Conservation (phyloP, 129 eudicot species). For the Ambrosia trifida region DNA sequence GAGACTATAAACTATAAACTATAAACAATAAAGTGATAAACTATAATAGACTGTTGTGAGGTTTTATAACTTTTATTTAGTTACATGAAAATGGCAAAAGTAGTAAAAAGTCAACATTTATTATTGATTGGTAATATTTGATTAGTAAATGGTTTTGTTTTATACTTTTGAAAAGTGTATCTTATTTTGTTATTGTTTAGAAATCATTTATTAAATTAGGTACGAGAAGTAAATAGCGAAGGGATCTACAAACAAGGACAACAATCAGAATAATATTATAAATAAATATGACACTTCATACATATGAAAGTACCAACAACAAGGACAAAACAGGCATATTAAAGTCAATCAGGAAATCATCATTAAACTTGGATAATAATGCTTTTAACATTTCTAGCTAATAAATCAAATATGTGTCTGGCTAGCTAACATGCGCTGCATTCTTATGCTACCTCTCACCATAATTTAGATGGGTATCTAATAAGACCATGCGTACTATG, state of each 20-base stretch:
- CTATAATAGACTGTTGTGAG: background rate
- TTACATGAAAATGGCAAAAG: slow-evolving; percentile 20
- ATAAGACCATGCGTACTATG: too few species aligned
- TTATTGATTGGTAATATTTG: background rate
- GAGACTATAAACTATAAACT: too few species aligned
- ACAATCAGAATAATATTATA: slow-evolving; percentile 22
- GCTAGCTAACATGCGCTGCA: slow-evolving; percentile 33
- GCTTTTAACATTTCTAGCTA: background rate
- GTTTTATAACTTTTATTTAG: background rate
- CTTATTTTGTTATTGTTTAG: too few species aligned
- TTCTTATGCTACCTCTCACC: slow-evolving; percentile 20
- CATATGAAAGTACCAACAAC: background rate
- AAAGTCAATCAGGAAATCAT: slow-evolving; percentile 30
- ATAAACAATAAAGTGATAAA: background rate
- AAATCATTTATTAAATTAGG: background rate
- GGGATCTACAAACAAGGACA: slow-evolving; percentile 1
- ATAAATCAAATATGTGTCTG: slow-evolving; percentile 14
- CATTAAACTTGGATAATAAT: background rate
- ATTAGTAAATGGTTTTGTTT: background rate
- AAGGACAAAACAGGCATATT: background rate
- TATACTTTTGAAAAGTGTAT: too few species aligned
- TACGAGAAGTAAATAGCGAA: background rate
- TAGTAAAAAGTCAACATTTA: slow-evolving; percentile 28
- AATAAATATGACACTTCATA: background rate
- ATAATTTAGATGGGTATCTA: slow-evolving; percentile 22